phyloP scores from a whole-genome alignment of 441 rosid species.

The Mallotus repandus region DNA sequence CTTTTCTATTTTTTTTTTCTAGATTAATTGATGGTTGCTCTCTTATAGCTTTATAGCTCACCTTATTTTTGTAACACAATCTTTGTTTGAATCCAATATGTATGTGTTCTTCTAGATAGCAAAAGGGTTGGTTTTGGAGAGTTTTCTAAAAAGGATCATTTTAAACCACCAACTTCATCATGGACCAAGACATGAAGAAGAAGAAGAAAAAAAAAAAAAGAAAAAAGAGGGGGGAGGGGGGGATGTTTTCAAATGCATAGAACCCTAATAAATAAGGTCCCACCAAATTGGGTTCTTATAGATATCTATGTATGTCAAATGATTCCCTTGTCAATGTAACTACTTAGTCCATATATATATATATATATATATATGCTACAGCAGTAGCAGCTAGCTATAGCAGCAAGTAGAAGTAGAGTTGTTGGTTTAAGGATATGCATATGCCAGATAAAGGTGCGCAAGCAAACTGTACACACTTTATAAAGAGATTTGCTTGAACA shows the following conservation, averaged over 20 bases:
- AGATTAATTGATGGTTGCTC: not conserved
- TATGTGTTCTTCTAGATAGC: not conserved
- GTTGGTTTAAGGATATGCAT: constrained; percentile 12
- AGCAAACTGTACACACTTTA: constrained; percentile 27
- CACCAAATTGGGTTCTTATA: constrained; percentile 11
- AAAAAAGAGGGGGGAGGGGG: not conserved
- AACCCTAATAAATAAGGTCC: constrained; percentile 21
- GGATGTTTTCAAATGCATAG: constrained; percentile 18
- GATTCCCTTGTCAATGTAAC: constrained; percentile 20
- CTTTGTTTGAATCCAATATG: constrained; percentile 8
- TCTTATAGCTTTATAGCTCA: not conserved
- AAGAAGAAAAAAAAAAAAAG: too few species aligned
- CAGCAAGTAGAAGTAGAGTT: constrained; percentile 10
- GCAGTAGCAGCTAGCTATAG: not conserved
- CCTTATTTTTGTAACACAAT: constrained; percentile 16
- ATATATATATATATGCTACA: too few species aligned
- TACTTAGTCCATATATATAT: constrained; percentile 6
- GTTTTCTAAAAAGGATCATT: constrained; percentile 2
- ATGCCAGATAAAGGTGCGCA: constrained; percentile 18
- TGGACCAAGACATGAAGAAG: constrained; percentile 10
- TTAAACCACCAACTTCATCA: constrained; percentile 9
- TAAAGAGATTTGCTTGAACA: constrained; percentile 26
- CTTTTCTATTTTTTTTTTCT: not conserved
- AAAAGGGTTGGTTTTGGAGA: not conserved
- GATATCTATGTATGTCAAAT: not conserved